These are phyloP conservation scores for Secale cereale DNA, from an alignment of 176 grass and related monocot species.

Conservation along the genomic window DNA sequence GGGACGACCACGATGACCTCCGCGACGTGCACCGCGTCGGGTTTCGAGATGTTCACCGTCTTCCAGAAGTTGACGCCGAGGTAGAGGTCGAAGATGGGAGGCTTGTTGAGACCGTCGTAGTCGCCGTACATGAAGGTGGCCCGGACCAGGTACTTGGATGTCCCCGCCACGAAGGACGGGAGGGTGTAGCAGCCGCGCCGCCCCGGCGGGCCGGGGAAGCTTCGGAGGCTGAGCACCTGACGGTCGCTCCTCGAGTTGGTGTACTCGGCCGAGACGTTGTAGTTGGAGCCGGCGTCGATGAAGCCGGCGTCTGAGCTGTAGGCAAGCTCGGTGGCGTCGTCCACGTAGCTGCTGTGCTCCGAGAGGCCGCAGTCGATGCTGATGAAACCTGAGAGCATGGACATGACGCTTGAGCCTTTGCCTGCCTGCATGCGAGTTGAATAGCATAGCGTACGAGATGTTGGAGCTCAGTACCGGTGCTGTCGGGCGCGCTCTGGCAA, in stretches of 20 bases:
- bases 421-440: not conserved
- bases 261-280: slow-evolving; percentile 38
- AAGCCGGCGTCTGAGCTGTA: slow-evolving; percentile 43
- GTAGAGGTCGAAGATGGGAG: slow-evolving; percentile 43
- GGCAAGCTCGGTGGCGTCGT: slow-evolving; percentile 18
- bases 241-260: not conserved
- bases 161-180: slow-evolving; percentile 6
- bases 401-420: not conserved
- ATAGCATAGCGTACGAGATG: not conserved
- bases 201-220: slow-evolving; percentile 36
- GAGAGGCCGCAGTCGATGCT: slow-evolving; percentile 59
- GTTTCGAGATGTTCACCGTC: slow-evolving; percentile 20
- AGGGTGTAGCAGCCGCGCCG: slow-evolving; percentile 48
- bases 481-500: slow-evolving; percentile 27
- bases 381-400: slow-evolving; percentile 48
- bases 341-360: slow-evolving; percentile 27
- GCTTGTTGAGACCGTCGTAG: slow-evolving; percentile 41
- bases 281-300: slow-evolving; percentile 34
- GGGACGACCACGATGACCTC: slow-evolving; percentile 25
- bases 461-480: slow-evolving; percentile 22
- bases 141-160: slow-evolving; percentile 44
- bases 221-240: slow-evolving; percentile 16
- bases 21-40: not conserved
- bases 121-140: slow-evolving; percentile 51
- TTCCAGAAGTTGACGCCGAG: slow-evolving; percentile 53